phyloP scores from a whole-genome alignment of 805 yeast species.

The Maudiozyma turicensis region DNA sequence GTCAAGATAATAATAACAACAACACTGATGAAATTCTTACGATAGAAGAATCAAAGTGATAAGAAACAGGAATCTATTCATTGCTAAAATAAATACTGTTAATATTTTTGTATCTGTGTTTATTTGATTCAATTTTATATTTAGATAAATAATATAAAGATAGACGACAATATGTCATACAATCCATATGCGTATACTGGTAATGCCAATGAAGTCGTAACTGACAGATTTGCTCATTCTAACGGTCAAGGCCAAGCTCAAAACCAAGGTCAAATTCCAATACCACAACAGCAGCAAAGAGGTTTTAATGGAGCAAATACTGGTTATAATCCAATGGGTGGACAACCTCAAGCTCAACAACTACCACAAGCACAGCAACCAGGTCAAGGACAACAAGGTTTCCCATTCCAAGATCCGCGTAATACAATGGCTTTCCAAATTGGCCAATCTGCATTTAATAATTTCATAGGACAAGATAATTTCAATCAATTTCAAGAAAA shows the following conservation, averaged over 20 bases:
- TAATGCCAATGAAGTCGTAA: slow-evolving; percentile 7
- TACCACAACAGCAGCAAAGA: slow-evolving; percentile 9
- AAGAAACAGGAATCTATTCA: too few species aligned
- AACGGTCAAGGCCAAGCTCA: slow-evolving; percentile 22
- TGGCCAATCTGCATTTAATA: slow-evolving; percentile 67
- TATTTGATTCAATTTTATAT: not conserved
- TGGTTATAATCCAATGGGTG: not conserved
- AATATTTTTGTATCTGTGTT: not conserved
- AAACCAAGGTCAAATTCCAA: slow-evolving; percentile 23
- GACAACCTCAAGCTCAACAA: not conserved
- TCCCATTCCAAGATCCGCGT: slow-evolving; percentile 63
- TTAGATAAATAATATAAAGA: not conserved
- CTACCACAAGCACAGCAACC: not conserved
- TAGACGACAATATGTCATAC: slow-evolving; percentile 29
- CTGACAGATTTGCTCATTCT: slow-evolving; percentile 11
- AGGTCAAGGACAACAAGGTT: slow-evolving; percentile 1
- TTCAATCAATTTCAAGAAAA: slow-evolving; percentile 42
- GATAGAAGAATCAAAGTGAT: too few species aligned
- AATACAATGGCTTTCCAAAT: slow-evolving; percentile 80
- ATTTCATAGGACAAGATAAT: slow-evolving; percentile 43
- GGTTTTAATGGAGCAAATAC: not conserved
- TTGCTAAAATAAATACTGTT: too few species aligned
- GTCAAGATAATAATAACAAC: too few species aligned
- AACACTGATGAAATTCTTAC: too few species aligned
- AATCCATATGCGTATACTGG: slow-evolving; percentile 37